Evolutionary conservation across 108 stramenopile species (phyloP), one percentile per base, ranked within the genome.

Genomic region (Chaetoceros tenuissimus): DNA sequence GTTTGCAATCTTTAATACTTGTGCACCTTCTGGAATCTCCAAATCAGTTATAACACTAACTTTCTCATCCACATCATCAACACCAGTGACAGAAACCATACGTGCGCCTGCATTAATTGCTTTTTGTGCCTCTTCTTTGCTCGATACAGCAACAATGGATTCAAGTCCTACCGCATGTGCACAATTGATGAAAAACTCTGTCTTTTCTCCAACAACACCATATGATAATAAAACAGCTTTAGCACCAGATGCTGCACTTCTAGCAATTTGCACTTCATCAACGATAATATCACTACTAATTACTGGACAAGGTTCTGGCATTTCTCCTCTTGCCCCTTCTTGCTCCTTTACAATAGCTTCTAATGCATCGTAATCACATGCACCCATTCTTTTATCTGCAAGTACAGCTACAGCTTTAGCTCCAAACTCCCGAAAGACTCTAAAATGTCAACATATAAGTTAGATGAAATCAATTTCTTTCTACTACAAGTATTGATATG

Each of bases 351-450:
- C 82, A 49, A 89, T 65, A 19, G 20, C 48, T 10, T 24, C 62
- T 24, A 93, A 16, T 53, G 87, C 87, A 2, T 76, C 69, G 59
- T 93, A 89, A 24, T 61, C 62, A 51, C 91, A 93, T 50, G 85
- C 91, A 1, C 91, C 91, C 63, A 77, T 74, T 1, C 85, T 75
- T 50, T 79, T 71, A 57, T 89, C 87, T 55, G 85, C 81, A 70
- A 85, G 51, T 0, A 93, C 87, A 10, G 87, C 83, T 24, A 85
- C 69, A 28, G 79, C 91, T 3, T 69, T 58, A 40, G 87, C 91
- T 48, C 87, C 87, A 51, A 79, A 87, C 69, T 89, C 85, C 17
- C 91, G 82, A 79, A 93, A 93, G 1, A 73, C 71, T n/a, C n/a
- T 22, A 73, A 46, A 25, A 74, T 44, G 1, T 24, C 48, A n/a